Evolutionary conservation across 78 protist genomes (phyloP), one percentile per base, ranked within the genome.

Genomic region (Dictyostelium capitatum): DNA sequence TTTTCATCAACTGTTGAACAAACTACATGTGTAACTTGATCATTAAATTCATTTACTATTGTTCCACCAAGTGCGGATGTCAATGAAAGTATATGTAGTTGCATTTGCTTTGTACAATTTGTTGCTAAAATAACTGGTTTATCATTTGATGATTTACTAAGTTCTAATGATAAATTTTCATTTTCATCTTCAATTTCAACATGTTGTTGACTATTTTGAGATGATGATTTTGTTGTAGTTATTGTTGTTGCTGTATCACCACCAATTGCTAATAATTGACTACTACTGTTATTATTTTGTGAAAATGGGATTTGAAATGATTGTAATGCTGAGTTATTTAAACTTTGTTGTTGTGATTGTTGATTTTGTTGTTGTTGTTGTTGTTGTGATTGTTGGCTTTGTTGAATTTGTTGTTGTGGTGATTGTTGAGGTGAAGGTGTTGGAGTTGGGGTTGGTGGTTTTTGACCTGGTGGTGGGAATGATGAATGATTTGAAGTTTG

Each of bases 111-210:
- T 3, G 74, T 77, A 47, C 77, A 64, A 6, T 77, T 62, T 25
- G 93, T 87, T 0, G 83, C 93, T n/a, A 87, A n/a, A 20, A 87
- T 87, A 12, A 87, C 79, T 77, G 93, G 93, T 59, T 47, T 37
- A 15, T 23, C 28, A n/a, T n/a, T 73, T 14, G 19, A n/a, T 73
- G 79, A 73, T n/a, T 4, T 37, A 70, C 32, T 41, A 28, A 70
- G 4, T 62, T 30, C 43, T 62, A 32, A 62, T 11, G 70, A 62
- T 25, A 62, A 25, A 25, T 62, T 62, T 62, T 57, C 67, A 25
- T 62, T 62, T 62, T 57, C 67, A 23, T 57, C 20, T 57, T 62
- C 70, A 7, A 62, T 62, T 8, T 25, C 12, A 62, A 25, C 28
- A 9, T 23, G 37, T 62, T 62, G 70, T 62, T 56, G 67, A 4